phyloP scores from a whole-genome alignment of 306 rosid genomes.

The Glycine latifolia region DNA sequence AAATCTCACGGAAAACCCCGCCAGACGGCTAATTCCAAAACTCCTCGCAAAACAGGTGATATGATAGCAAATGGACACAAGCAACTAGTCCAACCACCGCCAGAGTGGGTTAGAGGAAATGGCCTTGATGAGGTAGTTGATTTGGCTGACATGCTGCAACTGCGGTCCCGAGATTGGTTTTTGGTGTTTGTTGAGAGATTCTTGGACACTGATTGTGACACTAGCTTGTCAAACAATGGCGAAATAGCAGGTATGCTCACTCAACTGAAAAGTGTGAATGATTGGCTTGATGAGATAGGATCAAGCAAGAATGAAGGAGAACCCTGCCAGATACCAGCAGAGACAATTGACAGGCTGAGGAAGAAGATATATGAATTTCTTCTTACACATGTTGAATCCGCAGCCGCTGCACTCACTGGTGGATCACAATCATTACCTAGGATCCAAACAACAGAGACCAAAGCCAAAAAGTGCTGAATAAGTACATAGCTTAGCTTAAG shows the following conservation, averaged over 20 bases:
- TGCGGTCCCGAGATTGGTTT: slow-evolving; percentile 86
- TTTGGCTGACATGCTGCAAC: slow-evolving; percentile 72
- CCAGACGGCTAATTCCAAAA: slow-evolving; percentile 57
- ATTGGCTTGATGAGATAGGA: slow-evolving; percentile 88
- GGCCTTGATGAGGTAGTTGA: slow-evolving; percentile 72
- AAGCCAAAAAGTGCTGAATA: slow-evolving; percentile 63
- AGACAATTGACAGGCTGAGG: slow-evolving; percentile 81
- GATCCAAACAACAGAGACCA: slow-evolving; percentile 60
- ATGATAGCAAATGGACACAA: slow-evolving; percentile 57
- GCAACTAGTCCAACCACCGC: slow-evolving; percentile 65
- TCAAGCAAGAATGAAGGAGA: slow-evolving; percentile 63
- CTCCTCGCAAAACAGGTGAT: slow-evolving; percentile 64
- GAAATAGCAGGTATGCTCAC: slow-evolving; percentile 89
- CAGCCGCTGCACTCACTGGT: slow-evolving; percentile 88
- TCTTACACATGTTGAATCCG: slow-evolving; percentile 97
- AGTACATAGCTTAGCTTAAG: slow-evolving; percentile 40
- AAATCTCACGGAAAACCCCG: slow-evolving; percentile 69
- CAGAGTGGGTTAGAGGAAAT: slow-evolving; percentile 76
- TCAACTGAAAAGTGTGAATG: slow-evolving; percentile 94
- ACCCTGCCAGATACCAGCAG: slow-evolving; percentile 58
- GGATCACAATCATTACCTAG: slow-evolving; percentile 68
- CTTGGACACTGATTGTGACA: slow-evolving; percentile 83
- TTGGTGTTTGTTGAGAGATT: slow-evolving; percentile 88
- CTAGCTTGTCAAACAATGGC: slow-evolving; percentile 79
- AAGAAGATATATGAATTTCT: slow-evolving; percentile 97